Base-by-base conservation (phyloP, 1,284 basidiomycete species). In the Abortiporus biennis region DNA sequence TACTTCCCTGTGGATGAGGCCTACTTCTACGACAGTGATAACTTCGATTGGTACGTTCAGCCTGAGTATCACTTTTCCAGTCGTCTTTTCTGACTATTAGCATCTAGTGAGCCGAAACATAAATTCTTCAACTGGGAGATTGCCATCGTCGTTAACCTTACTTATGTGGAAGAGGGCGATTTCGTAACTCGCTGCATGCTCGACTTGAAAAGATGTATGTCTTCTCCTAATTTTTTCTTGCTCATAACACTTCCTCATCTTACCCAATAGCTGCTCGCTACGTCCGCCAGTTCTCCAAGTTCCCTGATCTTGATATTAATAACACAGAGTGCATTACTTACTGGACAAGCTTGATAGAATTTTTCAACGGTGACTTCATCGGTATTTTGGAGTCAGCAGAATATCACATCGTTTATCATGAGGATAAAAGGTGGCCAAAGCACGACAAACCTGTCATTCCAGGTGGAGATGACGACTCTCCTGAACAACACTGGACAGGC, bases 1-100 rank as follows among this genome's bases (percentile, higher is more conserved):
- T 54, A 53, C 43, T 58, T 63, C 49, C 47, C 50, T 32, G 44
- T 64, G 22, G 53, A 59, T 24, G 56, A 61, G 21, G 43, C 60
- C 13, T 34, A 45, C 13, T 59, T 62, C 44, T 60, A 54, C 45
- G 43, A 51, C 1, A 39, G 35, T 23, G 46, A 44, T 3, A 55
- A 56, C 22, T 58, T 60, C 39, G 38, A 46, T 6, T 25, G n/a
- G 58, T 61, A 41, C 23, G 56, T 45, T 13, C 25, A 8, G 19
- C 29, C 35, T 32, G n/a, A 33, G 15, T 32, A 24, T 19, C 6
- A 25, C n/a, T 42, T 25, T 15, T n/a, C 13, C 33, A 25, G 3
- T 29, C 6, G 20, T 15, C 15, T 19, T 20, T 11, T 21, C 38
- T 42, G 3, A 44, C n/a, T 13, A 13, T 6, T 38, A 19, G n/a